Evolutionary conservation across 1,139 yeast species (phyloP).

Genomic region (Yamadazyma siamensis): DNA sequence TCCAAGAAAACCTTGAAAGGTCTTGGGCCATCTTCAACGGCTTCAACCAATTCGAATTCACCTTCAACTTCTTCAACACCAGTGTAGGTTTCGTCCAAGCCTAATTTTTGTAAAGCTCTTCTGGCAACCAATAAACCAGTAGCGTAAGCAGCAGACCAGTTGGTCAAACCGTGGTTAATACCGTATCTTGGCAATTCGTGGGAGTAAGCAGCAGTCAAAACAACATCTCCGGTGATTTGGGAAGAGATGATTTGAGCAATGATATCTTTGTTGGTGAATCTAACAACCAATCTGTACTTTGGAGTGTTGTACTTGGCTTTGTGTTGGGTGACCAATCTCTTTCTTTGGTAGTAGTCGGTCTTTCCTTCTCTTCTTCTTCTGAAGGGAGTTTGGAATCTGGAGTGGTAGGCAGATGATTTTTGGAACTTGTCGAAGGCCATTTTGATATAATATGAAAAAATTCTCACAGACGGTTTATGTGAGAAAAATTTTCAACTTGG

Average conservation of each 20-base stretch:
- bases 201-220: constrained; percentile 96
- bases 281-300: constrained; percentile 98
- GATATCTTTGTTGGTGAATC: constrained; percentile 99
- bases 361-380: constrained; percentile 99
- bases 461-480: constrained; percentile 1
- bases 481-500: constrained; percentile 11
- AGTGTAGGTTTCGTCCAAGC: constrained; percentile 94
- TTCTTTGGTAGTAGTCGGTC: constrained; percentile 99
- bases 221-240: constrained; percentile 95
- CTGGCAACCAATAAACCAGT: constrained; percentile 98
- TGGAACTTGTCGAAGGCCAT: constrained; percentile 11
- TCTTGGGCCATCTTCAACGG: constrained; percentile 99
- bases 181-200: constrained; percentile 99
- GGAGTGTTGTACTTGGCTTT: constrained; percentile 99
- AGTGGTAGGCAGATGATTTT: constrained; percentile 93
- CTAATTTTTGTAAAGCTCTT: constrained; percentile 97
- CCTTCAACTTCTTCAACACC: constrained; percentile 99
- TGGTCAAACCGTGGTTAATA: constrained; percentile 97
- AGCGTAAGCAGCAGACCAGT: constrained; percentile 99
- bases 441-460: constrained; percentile 3
- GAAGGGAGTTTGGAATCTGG: constrained; percentile 99
- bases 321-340: constrained; percentile 99
- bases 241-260: constrained; percentile 96
- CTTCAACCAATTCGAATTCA: constrained; percentile 97
- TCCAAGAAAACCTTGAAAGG: constrained; percentile 99